These are phyloP conservation scores for Flammula alnicola DNA, from an alignment of 1,284 basidiomycete genomes.

Conservation along the genomic window DNA sequence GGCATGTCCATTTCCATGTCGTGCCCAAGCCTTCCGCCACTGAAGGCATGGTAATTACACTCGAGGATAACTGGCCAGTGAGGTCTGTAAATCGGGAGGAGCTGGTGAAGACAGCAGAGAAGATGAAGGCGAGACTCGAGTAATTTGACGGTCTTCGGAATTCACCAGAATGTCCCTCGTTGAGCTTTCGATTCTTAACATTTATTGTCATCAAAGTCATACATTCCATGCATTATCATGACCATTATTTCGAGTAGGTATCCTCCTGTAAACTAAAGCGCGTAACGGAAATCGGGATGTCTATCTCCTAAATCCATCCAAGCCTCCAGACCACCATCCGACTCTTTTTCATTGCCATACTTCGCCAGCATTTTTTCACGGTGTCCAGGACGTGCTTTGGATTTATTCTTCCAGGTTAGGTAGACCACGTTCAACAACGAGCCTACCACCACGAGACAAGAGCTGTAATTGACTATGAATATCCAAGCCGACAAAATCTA, in stretches of 20 bases:
- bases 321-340: slow-evolving; percentile 31
- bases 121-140: slow-evolving; percentile 14
- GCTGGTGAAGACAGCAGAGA: slow-evolving; percentile 23
- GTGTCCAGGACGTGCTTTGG: slow-evolving; percentile 25
- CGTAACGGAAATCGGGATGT: slow-evolving; percentile 41
- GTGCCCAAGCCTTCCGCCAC: slow-evolving; percentile 42
- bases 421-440: slow-evolving; percentile 32
- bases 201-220: too few species aligned
- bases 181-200: too few species aligned
- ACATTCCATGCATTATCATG: too few species aligned
- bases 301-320: slow-evolving; percentile 42
- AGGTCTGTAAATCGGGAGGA: slow-evolving; percentile 36
- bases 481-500: neutral
- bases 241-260: too few species aligned
- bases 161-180: too few species aligned
- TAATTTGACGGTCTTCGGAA: too few species aligned
- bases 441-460: slow-evolving; percentile 31
- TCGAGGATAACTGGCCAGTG: slow-evolving; percentile 38
- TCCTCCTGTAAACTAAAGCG: slow-evolving; percentile 17
- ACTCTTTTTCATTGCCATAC: slow-evolving; percentile 31
- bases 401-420: slow-evolving; percentile 33
- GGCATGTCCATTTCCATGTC: slow-evolving; percentile 48
- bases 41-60: slow-evolving; percentile 38
- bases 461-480: slow-evolving; percentile 18
- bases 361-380: slow-evolving; percentile 37